Percentiles rank a stretch among this genome's conserved stretches.
phyloP scores from a whole-genome alignment of 2,329 filamentous ascomycete genomes.

The Aspergillus hortae region DNA sequence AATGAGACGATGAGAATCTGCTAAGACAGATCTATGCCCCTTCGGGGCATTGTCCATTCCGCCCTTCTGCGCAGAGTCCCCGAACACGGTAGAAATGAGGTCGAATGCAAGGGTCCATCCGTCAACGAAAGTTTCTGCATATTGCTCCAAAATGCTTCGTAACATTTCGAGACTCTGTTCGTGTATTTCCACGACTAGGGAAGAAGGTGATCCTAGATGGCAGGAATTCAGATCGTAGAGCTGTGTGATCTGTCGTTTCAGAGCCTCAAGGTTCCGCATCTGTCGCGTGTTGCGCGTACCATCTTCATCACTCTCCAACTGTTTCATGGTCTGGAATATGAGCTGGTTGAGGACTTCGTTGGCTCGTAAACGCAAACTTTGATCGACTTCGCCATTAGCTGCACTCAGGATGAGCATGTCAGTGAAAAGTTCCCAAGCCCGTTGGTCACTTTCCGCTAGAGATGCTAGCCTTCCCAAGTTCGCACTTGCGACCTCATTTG shows the following conservation, averaged over 20 bases:
- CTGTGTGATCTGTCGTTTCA: constrained; percentile 59
- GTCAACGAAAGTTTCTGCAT: constrained; percentile 74
- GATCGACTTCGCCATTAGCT: constrained; percentile 34
- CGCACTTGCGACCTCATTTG: constrained; percentile 68
- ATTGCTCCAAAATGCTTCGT: constrained; percentile 79
- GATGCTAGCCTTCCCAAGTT: constrained; percentile 72
- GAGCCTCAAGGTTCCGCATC: constrained; percentile 64
- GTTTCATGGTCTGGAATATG: constrained; percentile 42
- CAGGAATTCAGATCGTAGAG: constrained; percentile 55
- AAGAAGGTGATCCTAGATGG: constrained; percentile 55
- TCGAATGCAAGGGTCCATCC: constrained; percentile 86
- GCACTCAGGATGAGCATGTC: constrained; percentile 50
- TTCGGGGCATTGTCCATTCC: constrained; percentile 9
- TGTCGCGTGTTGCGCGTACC: constrained; percentile 62
- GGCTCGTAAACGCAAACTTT: constrained; percentile 47
- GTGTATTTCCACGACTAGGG: constrained; percentile 75
- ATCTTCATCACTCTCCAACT: constrained; percentile 35
- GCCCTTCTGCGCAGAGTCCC: constrained; percentile 39
- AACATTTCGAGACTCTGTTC: constrained; percentile 74
- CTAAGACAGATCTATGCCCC: constrained; percentile 20
- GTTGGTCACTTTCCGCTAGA: constrained; percentile 58
- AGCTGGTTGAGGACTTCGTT: constrained; percentile 58
- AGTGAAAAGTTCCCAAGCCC: constrained; percentile 72
- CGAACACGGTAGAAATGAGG: constrained; percentile 78
- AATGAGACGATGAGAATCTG: constrained; percentile 68